Conservation (phyloP, 164 flowering plant species). For the Stephania yunnanensis region DNA sequence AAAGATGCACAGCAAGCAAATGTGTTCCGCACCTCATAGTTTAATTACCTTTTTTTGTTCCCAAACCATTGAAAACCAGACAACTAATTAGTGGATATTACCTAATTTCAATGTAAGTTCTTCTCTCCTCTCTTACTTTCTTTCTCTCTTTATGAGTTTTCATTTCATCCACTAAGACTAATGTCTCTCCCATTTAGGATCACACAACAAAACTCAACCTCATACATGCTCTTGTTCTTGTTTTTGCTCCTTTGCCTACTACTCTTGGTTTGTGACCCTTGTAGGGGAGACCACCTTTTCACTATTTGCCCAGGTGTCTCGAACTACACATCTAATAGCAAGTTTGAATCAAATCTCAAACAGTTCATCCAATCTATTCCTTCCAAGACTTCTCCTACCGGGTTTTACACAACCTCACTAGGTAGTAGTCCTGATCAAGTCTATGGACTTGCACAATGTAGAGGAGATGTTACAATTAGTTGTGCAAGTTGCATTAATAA, state of each 20-base stretch:
- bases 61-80: neutral
- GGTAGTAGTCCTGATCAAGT: slow-evolving; percentile 3
- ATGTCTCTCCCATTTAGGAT: neutral
- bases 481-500: slow-evolving; percentile 31
- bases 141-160: neutral
- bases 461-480: slow-evolving; percentile 34
- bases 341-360: slow-evolving; percentile 1
- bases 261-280: neutral
- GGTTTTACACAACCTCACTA: neutral
- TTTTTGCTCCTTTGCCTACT: neutral
- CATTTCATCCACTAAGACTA: neutral
- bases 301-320: slow-evolving; percentile 2
- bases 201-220: neutral
- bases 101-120: neutral
- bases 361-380: neutral
- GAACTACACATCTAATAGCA: slow-evolving; percentile 2
- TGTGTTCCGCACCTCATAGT: neutral
- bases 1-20: neutral
- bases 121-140: neutral
- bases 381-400: neutral
- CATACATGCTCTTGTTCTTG: neutral
- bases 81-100: neutral
- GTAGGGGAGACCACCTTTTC: neutral
- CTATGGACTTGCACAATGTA: slow-evolving; percentile 29
- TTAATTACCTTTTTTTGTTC: neutral